Base-by-base conservation (phyloP, 768 basidiomycete genomes). In the Mycena haematopus region DNA sequence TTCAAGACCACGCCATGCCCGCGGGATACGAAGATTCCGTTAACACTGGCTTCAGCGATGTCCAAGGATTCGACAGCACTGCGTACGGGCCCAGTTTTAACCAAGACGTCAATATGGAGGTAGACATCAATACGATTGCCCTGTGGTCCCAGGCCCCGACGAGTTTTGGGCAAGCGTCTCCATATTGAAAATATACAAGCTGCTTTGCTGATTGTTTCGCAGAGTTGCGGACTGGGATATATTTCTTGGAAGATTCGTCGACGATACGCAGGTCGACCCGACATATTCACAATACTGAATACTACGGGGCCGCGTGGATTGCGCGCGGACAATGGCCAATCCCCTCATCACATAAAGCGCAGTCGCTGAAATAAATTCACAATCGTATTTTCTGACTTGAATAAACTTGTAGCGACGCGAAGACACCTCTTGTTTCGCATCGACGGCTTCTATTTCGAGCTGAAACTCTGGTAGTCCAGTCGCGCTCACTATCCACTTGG, bases 181-280 rank as follows among this genome's bases (percentile, higher is more conserved):
- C 19, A 3, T 49, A n/a, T 6, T 35, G 25, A 33, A 14, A 17
- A 27, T 31, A 17, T 22, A 4, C 3, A 13, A 13, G 19, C 2
- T 24, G 13, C 21, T 7, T 31, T 9, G 19, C 49, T 51, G 3
- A 31, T 42, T 36, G 8, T 19, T 51, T 6, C 19, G 27, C 50
- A 59, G 58, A 15, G 58, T 59, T 52, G 50, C 58, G 3, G 58
- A 59, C 40, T 59, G 58, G 58, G 58, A 59, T 42, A 52, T 59
- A 36, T 59, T 52, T 45, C 58, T 59, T 10, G 58, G 58, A 7
- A 36, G 33, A 21, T 59, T 59, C 25, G 58, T 50, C 21, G 58
- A 59, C 17, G 58, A 59, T 15, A 25, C 25, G 50, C 38, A 50
- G 50, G 38, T 10, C 10, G 44, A 25, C 2, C 56, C 49, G 47